These are phyloP conservation scores for Kockovaella imperatae DNA, from an alignment of 768 basidiomycete genomes.

Conservation along the genomic window DNA sequence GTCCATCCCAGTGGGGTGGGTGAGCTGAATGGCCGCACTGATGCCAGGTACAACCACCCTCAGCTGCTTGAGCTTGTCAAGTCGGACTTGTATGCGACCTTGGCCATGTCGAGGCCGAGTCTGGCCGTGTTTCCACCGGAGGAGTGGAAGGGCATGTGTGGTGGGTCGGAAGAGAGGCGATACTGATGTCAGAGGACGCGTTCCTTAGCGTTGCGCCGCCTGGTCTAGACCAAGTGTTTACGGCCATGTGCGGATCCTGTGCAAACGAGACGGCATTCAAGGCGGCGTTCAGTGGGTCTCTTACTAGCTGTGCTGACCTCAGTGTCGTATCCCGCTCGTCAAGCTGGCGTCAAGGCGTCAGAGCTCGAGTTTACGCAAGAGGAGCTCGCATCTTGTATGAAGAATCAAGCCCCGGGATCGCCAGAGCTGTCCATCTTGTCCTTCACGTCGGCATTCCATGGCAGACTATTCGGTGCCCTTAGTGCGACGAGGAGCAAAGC, in stretches of 20 bases:
- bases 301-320: constrained; percentile 17
- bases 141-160: constrained; percentile 32
- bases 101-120: constrained; percentile 47
- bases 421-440: constrained; percentile 46
- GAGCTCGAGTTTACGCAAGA: constrained; percentile 10
- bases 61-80: constrained; percentile 16
- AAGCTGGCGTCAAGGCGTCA: constrained; percentile 1
- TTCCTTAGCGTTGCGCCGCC: constrained; percentile 46
- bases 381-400: constrained; percentile 41
- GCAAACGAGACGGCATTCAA: constrained; percentile 48
- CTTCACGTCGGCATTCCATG: constrained; percentile 48
- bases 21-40: background rate
- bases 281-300: constrained; percentile 46
- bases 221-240: constrained; percentile 46
- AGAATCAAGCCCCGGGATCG: constrained; percentile 45
- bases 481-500: constrained; percentile 47
- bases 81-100: constrained; percentile 43
- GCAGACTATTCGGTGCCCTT: constrained; percentile 46
- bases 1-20: constrained; percentile 45
- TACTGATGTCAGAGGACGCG: constrained; percentile 27
- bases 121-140: constrained; percentile 46
- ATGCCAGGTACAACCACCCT: constrained; percentile 26
- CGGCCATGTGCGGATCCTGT: constrained; percentile 38
- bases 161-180: constrained; percentile 5
- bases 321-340: constrained; percentile 7